A percentile compares a stretch with the other conserved stretches of the same genome.
Evolutionary conservation across 352 stramenopile genomes (phyloP).

Genomic region (Phytophthora tubulina): DNA sequence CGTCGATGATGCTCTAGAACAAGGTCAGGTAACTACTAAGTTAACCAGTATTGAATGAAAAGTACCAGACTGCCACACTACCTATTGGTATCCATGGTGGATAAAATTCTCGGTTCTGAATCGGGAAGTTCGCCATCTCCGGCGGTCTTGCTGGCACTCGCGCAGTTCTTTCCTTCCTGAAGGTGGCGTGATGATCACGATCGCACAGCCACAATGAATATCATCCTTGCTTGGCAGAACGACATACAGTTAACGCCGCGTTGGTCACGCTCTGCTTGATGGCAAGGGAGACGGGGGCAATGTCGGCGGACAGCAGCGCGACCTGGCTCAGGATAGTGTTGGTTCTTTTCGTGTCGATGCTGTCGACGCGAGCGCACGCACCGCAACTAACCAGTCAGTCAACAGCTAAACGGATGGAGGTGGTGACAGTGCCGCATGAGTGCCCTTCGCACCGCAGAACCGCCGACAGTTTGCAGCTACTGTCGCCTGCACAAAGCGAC

Average conservation of each 20-base stretch:
- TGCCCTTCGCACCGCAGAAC: no score
- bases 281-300: not conserved
- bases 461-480: no score
- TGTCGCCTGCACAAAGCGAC: no score
- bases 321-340: not conserved
- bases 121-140: not conserved
- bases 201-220: not conserved
- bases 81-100: not conserved
- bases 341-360: not conserved
- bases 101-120: not conserved
- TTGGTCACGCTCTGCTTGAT: slow-evolving; percentile 15
- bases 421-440: no score
- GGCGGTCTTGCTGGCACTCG: slow-evolving; percentile 11
- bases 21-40: not conserved
- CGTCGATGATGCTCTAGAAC: slow-evolving; percentile 18
- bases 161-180: slow-evolving; percentile 23
- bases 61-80: not conserved
- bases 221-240: slow-evolving; percentile 5
- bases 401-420: not conserved
- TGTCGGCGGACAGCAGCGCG: not conserved
- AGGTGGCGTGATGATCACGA: slow-evolving; percentile 19
- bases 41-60: not conserved
- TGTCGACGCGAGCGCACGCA: not conserved
- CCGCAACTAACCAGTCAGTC: no score
- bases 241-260: not conserved